phyloP scores from a whole-genome alignment of 2,329 filamentous ascomycete genomes.

The Neoarthrinium moseri region DNA sequence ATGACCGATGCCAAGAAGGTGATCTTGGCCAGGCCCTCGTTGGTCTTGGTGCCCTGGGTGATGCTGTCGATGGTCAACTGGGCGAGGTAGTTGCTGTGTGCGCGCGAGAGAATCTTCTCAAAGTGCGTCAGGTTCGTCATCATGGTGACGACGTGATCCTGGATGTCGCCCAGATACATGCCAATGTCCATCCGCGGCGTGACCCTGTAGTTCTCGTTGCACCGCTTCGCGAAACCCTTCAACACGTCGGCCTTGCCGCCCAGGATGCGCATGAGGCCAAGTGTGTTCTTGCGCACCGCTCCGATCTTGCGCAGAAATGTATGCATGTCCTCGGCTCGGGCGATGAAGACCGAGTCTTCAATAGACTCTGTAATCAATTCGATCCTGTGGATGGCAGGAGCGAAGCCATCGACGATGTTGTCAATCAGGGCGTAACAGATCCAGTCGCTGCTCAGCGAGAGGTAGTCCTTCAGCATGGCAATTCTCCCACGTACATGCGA shows the following conservation, averaged over 20 bases:
- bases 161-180: slow-evolving; percentile 94
- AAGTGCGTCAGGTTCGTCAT: slow-evolving; percentile 95
- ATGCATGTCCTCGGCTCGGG: slow-evolving; percentile 85
- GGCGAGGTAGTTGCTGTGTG: slow-evolving; percentile 94
- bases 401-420: slow-evolving; percentile 96
- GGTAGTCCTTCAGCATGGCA: slow-evolving; percentile 88
- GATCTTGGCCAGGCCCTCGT: slow-evolving; percentile 89
- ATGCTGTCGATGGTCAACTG: slow-evolving; percentile 93
- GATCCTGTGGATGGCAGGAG: slow-evolving; percentile 81
- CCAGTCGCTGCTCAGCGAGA: slow-evolving; percentile 94
- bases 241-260: slow-evolving; percentile 99
- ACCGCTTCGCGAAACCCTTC: slow-evolving; percentile 95
- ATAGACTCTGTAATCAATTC: slow-evolving; percentile 89
- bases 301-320: slow-evolving; percentile 86
- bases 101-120: slow-evolving; percentile 93
- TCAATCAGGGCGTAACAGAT: slow-evolving; percentile 99
- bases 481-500: slow-evolving; percentile 89
- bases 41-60: slow-evolving; percentile 81
- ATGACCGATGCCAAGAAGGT: slow-evolving; percentile 91
- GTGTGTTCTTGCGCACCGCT: slow-evolving; percentile 88
- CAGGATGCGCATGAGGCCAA: slow-evolving; percentile 87
- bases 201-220: slow-evolving; percentile 95
- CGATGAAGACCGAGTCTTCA: slow-evolving; percentile 92
- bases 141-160: slow-evolving; percentile 99
- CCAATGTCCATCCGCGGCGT: slow-evolving; percentile 96